These are phyloP conservation scores for Symbiodinium pilosum DNA, from an alignment of 73 alveolate genomes.

Conservation along the genomic window DNA sequence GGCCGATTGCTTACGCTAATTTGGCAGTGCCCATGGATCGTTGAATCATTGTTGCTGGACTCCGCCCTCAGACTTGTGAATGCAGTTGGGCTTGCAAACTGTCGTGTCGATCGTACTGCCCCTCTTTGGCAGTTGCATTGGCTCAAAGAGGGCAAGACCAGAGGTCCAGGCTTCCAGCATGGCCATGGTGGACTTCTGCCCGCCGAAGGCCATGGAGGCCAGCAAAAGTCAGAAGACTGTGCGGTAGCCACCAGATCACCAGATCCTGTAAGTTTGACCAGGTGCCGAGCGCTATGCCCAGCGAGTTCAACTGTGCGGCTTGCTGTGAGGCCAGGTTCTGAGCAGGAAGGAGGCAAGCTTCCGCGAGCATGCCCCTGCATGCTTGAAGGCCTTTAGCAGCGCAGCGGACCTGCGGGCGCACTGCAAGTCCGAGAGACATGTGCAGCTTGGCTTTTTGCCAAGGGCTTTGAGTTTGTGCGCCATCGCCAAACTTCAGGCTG, in stretches of 20 bases:
- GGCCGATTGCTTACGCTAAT: not conserved
- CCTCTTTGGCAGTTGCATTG: not conserved
- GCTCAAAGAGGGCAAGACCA: constrained; percentile 12
- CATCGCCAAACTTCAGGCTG: too few species aligned
- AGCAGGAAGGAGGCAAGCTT: not conserved
- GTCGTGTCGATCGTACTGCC: not conserved
- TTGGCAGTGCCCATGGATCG: too few species aligned
- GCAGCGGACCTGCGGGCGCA: constrained; percentile 91
- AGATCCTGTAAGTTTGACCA: not conserved
- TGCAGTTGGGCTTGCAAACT: not conserved
- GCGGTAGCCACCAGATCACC: too few species aligned
- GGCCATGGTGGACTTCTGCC: constrained; percentile 55
- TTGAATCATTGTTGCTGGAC: too few species aligned
- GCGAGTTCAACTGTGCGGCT: constrained; percentile 78
- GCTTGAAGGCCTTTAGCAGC: constrained; percentile 8
- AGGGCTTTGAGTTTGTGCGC: too few species aligned
- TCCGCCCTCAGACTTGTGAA: not conserved
- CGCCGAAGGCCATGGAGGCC: constrained; percentile 69
- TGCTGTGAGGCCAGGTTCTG: constrained; percentile 13
- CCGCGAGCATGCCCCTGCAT: too few species aligned
- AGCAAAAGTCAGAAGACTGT: too few species aligned
- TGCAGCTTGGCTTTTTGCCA: constrained; percentile 15
- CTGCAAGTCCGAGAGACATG: constrained; percentile 89
- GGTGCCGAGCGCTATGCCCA: not conserved
- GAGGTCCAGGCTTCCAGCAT: not conserved